A percentile compares a stretch with the other conserved stretches of the same genome.
These are phyloP conservation scores for Candida frijolesensis DNA, from an alignment of 1,139 yeast genomes.

Conservation along the genomic window DNA sequence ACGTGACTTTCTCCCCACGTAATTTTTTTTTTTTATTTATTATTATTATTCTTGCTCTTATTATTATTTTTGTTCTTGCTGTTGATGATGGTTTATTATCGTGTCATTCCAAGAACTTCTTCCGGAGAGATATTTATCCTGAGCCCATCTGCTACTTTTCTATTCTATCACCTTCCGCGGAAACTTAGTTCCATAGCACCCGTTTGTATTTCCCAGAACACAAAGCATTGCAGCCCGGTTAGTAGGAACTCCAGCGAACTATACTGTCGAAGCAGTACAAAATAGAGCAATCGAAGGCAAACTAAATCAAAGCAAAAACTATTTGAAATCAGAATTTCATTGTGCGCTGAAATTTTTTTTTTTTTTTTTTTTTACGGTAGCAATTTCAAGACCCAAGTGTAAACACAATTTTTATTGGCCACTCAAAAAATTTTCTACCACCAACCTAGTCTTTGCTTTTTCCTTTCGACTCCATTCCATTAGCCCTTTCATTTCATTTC, in stretches of 20 bases:
- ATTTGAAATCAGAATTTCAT: not conserved
- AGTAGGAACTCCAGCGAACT: no score
- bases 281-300: no score
- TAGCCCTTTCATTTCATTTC: not conserved
- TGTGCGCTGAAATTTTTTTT: not conserved
- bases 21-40: not conserved
- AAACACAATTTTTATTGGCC: not conserved
- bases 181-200: no score
- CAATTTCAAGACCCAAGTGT: not conserved
- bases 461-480: not conserved
- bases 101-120: not conserved
- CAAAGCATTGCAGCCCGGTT: no score
- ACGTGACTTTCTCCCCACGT: not conserved
- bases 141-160: not conserved
- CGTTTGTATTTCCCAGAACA: no score
- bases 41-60: not conserved
- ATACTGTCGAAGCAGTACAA: no score
- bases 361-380: not conserved
- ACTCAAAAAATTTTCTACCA: slow-evolving; percentile 1
- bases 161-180: no score
- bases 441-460: not conserved
- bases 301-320: no score
- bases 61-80: no score
- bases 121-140: not conserved
- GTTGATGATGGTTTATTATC: not conserved